Conservation (phyloP, 192 early-diverging fungal genomes). For the Gamsiella multidivaricata region DNA sequence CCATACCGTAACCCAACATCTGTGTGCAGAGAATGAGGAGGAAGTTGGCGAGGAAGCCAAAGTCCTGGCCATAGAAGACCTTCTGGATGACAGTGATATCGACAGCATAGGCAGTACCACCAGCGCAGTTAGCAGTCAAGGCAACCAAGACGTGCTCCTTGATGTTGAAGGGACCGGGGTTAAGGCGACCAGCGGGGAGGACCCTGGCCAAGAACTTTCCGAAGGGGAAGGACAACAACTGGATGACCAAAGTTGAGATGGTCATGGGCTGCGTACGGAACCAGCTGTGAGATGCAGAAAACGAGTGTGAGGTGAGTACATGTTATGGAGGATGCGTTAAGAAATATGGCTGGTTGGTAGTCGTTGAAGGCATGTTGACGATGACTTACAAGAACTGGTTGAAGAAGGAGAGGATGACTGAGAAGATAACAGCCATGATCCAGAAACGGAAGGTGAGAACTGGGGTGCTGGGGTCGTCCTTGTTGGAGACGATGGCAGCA, state of each 20-base stretch:
- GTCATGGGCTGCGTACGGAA: constrained; percentile 40
- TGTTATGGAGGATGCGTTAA: background rate
- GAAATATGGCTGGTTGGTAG: too few relatives aligned
- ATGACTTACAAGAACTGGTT: constrained; percentile 44
- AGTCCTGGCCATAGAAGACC: constrained; percentile 65
- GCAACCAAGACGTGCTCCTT: too few relatives aligned
- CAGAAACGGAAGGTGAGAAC: constrained; percentile 63
- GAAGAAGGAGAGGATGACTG: constrained; percentile 23
- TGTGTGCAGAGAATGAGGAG: constrained; percentile 72
- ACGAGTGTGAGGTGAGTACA: background rate
- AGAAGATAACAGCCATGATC: constrained; percentile 57
- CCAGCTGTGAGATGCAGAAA: constrained; percentile 10
- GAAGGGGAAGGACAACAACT: constrained; percentile 40
- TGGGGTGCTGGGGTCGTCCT: constrained; percentile 57
- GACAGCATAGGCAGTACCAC: too few relatives aligned
- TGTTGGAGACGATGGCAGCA: constrained; percentile 46
- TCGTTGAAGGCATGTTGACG: too few relatives aligned
- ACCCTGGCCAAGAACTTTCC: constrained; percentile 45
- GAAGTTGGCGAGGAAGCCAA: constrained; percentile 65
- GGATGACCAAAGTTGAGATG: constrained; percentile 45
- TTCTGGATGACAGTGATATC: constrained; percentile 68
- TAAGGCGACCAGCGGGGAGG: constrained; percentile 65
- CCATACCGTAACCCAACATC: constrained; percentile 69
- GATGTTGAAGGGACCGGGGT: constrained; percentile 64
- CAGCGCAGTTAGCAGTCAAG: too few relatives aligned